Evolutionary conservation across 208 protist species (phyloP).

Genomic region (Trypanosoma lewisi): DNA sequence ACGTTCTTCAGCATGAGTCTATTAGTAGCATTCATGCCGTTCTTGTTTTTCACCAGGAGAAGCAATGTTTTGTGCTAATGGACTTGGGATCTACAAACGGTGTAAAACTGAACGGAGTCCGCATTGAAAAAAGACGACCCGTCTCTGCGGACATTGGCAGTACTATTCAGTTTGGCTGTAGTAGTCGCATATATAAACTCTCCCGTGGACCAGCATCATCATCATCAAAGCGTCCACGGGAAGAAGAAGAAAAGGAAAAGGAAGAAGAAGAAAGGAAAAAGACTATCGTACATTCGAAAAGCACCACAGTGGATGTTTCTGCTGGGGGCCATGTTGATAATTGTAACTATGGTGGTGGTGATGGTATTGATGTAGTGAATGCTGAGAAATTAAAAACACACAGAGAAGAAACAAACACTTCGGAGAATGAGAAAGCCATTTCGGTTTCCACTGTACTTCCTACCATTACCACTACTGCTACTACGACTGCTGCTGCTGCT

Average conservation of each 20-base stretch:
- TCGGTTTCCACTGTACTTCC: too few relatives aligned
- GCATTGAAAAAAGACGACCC: constrained; percentile 51
- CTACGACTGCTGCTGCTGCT: neutral
- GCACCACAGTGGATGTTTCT: neutral
- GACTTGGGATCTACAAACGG: constrained; percentile 88
- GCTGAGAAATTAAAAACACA: too few relatives aligned
- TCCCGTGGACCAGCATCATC: constrained; percentile 37
- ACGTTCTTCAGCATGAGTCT: constrained; percentile 84
- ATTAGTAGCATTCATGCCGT: constrained; percentile 83
- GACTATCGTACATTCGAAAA: neutral
- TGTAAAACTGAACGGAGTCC: constrained; percentile 57
- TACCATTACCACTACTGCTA: too few relatives aligned
- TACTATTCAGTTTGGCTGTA: constrained; percentile 71
- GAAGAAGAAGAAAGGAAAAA: neutral
- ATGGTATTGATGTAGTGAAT: too few relatives aligned
- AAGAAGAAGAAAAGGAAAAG: constrained; percentile 24
- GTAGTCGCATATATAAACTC: constrained; percentile 74
- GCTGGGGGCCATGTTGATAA: neutral
- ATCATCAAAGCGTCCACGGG: constrained; percentile 44
- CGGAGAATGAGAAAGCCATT: too few relatives aligned
- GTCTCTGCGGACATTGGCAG: constrained; percentile 60
- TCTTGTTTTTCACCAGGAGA: constrained; percentile 78
- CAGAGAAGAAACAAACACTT: too few relatives aligned
- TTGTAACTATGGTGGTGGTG: neutral
- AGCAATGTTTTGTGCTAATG: constrained; percentile 80